Base-by-base conservation (phyloP, 1,284 basidiomycete genomes). In the Phylloboletellus chloephorus region DNA sequence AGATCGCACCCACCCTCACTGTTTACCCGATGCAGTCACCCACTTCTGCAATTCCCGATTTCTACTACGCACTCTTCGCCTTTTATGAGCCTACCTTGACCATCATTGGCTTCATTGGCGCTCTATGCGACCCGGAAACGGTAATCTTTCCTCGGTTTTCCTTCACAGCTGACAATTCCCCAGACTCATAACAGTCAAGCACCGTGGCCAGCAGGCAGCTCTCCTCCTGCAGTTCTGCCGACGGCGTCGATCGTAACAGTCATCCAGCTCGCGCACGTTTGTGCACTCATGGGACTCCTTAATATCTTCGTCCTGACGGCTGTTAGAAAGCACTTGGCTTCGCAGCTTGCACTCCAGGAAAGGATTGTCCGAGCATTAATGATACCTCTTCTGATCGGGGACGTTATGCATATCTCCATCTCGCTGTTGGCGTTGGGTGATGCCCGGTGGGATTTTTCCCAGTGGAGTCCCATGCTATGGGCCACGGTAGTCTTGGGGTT, bases 361-460 rank as follows among this genome's bases (percentile, higher is more conserved):
- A 80, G 78, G 60, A 72, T 88, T 13, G 73, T 79, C 21, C 60
- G 65, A 21, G 71, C 80, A 2, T 65, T 86, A 11, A 66, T 88
- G 33, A 73, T 69, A 3, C 83, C 84, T 9, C 72, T 88, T 7
- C 67, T 86, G 30, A 54, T 82, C 21, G 84, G 81, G 2, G 83
- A 88, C 53, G 49, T 82, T 22, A 49, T 76, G 9, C 83, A 88
- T 52, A 54, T 87, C 41, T 69, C 62, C 39, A 58, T 87, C 39
- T 86, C 85, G 0, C 52, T 85, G 12, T 88, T 79, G 79, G 81
- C 80, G 0, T 61, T 86, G 19, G 84, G 81, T 19, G 80, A 84
- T 25, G 64, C 72, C 43, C 67, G 71, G 43, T 87, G 81, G 79
- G 60, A 75, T 41, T 49, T 82, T 16, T 51, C 59, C 30, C 69